Percentiles rank a stretch among this genome's conserved stretches.
Conservation (phyloP, 2,329 filamentous ascomycete genomes). For the Fusarium goolgardi region DNA sequence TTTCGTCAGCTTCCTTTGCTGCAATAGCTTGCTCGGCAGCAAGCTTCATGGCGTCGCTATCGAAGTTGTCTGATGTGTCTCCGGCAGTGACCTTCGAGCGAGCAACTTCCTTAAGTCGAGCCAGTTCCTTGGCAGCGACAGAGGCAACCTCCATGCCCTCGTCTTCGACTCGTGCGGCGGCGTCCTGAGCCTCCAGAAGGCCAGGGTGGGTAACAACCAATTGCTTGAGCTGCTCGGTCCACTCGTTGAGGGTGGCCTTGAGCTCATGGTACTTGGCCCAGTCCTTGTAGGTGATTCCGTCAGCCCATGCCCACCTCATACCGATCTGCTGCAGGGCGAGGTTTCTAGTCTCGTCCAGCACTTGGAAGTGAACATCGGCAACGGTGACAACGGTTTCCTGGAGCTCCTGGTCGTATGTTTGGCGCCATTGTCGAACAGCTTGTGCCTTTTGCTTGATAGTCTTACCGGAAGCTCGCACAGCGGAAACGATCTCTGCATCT, state of each 20-base stretch:
- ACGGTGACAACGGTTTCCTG: conserved; percentile 75
- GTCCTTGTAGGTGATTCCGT: conserved; percentile 95
- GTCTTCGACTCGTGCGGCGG: conserved; percentile 77
- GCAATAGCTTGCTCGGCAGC: conserved; percentile 59
- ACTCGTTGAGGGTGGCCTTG: conserved; percentile 83
- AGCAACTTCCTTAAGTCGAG: conserved; percentile 83
- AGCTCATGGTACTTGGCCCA: conserved; percentile 95
- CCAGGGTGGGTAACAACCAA: conserved; percentile 80
- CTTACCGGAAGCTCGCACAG: conserved; percentile 75
- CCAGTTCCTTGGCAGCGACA: conserved; percentile 81
- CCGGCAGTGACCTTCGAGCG: conserved; percentile 82
- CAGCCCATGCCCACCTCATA: conserved; percentile 95
- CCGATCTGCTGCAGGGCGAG: conserved; percentile 91
- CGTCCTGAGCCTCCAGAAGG: conserved; percentile 74
- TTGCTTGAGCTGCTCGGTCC: conserved; percentile 83
- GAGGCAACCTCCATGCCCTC: conserved; percentile 84
- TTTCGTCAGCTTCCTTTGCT: conserved; percentile 39
- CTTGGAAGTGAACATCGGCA: conserved; percentile 82
- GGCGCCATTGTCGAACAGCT: conserved; percentile 80
- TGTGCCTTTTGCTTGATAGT: conserved; percentile 82
- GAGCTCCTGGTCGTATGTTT: conserved; percentile 76
- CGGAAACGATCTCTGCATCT: conserved; percentile 56
- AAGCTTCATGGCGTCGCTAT: conserved; percentile 71
- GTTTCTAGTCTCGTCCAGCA: conserved; percentile 84
- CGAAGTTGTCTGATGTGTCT: conserved; percentile 84